These are phyloP conservation scores for Thyridium curvatum DNA, from an alignment of 2,329 filamentous ascomycete genomes.

Conservation along the genomic window DNA sequence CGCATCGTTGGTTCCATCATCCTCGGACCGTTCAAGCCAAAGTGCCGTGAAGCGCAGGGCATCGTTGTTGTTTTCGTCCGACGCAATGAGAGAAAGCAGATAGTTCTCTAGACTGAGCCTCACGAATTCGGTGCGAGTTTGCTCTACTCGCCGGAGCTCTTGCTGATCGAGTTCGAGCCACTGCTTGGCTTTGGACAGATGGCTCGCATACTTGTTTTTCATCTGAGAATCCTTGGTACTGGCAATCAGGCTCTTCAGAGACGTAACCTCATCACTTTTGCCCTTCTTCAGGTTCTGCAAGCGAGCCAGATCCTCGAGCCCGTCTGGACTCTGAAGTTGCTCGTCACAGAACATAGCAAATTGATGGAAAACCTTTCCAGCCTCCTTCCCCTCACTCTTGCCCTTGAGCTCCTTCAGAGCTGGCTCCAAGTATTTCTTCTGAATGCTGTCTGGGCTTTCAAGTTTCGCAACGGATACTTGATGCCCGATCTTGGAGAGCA, in stretches of 20 bases:
- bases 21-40: conserved; percentile 85
- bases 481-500: conserved; percentile 82
- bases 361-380: conserved; percentile 86
- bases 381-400: conserved; percentile 60
- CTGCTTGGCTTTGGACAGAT: conserved; percentile 67
- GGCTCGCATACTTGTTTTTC: conserved; percentile 49
- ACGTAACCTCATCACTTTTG: conserved; percentile 73
- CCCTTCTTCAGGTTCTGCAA: conserved; percentile 72
- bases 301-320: conserved; percentile 76
- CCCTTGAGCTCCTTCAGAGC: conserved; percentile 77
- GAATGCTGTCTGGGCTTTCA: conserved; percentile 86
- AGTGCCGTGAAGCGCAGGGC: conserved; percentile 87
- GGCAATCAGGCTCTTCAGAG: conserved; percentile 57
- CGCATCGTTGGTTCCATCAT: conserved; percentile 68
- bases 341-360: conserved; percentile 95
- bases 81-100: conserved; percentile 74
- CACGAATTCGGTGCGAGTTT: conserved; percentile 76
- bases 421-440: conserved; percentile 76
- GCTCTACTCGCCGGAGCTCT: conserved; percentile 73
- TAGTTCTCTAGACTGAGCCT: conserved; percentile 90
- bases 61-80: conserved; percentile 84
- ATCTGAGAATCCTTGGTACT: conserved; percentile 44
- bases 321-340: conserved; percentile 82
- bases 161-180: conserved; percentile 89
- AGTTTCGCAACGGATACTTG: conserved; percentile 85